Conservation (phyloP, 805 yeast genomes). For the Metschnikowia sp. region DNA sequence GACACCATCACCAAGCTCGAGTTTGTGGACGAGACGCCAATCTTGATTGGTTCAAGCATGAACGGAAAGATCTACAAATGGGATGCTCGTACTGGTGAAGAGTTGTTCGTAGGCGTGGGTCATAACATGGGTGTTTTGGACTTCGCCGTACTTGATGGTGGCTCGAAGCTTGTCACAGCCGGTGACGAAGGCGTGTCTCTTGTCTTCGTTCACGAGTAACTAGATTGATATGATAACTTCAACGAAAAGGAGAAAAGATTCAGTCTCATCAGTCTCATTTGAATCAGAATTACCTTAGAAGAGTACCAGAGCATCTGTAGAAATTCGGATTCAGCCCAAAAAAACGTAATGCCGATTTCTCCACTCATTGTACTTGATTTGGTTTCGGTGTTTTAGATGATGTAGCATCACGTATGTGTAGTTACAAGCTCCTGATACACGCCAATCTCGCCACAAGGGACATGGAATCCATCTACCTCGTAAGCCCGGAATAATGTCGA, state of each 20-base stretch:
- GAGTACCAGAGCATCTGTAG: too few species aligned
- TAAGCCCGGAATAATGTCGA: too few species aligned
- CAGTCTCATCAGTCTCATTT: not conserved
- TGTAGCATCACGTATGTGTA: too few species aligned
- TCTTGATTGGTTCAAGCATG: slow-evolving; percentile 70
- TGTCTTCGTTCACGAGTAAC: slow-evolving; percentile 41
- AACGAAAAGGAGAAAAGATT: not conserved
- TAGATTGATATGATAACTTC: not conserved
- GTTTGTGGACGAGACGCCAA: slow-evolving; percentile 58
- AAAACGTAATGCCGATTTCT: too few species aligned
- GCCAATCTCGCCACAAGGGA: too few species aligned
- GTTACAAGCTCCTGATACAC: too few species aligned
- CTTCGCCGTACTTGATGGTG: slow-evolving; percentile 65
- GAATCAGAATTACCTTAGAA: too few species aligned
- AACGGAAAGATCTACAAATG: slow-evolving; percentile 83
- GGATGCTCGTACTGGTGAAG: slow-evolving; percentile 85
- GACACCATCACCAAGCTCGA: slow-evolving; percentile 82
- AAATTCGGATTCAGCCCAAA: too few species aligned
- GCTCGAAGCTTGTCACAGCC: slow-evolving; percentile 76
- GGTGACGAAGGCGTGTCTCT: slow-evolving; percentile 96
- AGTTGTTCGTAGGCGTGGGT: slow-evolving; percentile 77
- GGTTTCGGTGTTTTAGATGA: too few species aligned
- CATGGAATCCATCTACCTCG: too few species aligned
- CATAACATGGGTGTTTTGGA: slow-evolving; percentile 94
- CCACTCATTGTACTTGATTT: too few species aligned